phyloP scores from a whole-genome alignment of 805 yeast species.

The Candida railenensis region DNA sequence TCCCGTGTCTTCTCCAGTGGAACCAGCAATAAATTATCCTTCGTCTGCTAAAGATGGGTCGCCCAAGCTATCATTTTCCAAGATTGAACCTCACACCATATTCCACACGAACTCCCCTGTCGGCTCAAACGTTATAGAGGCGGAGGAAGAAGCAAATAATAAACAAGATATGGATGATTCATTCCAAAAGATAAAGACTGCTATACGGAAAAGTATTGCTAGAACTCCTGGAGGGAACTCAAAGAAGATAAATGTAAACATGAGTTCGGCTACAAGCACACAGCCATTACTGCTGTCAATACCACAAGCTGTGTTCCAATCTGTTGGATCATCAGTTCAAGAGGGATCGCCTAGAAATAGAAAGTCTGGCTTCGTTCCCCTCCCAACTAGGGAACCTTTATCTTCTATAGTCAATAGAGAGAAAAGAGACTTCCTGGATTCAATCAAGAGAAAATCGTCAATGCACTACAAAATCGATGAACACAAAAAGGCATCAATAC shows the following conservation, averaged over 20 bases:
- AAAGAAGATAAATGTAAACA: not conserved
- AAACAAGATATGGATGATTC: slow-evolving; percentile 31
- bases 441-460: not conserved
- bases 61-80: not conserved
- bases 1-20: not conserved
- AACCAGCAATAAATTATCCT: not conserved
- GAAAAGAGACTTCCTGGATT: not conserved
- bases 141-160: not conserved
- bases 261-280: not conserved
- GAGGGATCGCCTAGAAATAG: slow-evolving; percentile 17
- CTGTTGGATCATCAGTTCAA: not conserved
- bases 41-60: not conserved
- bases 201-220: slow-evolving; percentile 46
- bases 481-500: not conserved
- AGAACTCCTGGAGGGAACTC: slow-evolving; percentile 16
- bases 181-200: slow-evolving; percentile 47
- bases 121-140: not conserved
- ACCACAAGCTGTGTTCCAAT: not conserved
- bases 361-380: slow-evolving; percentile 32
- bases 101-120: not conserved
- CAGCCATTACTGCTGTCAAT: not conserved
- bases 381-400: slow-evolving; percentile 41
- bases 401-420: slow-evolving; percentile 8
- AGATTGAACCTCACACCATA: not conserved
- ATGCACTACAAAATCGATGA: not conserved